Percentiles rank a stretch among this genome's conserved stretches.
These are phyloP conservation scores for Paxillus rubicundulus DNA, from an alignment of 768 basidiomycete genomes.

Conservation along the genomic window DNA sequence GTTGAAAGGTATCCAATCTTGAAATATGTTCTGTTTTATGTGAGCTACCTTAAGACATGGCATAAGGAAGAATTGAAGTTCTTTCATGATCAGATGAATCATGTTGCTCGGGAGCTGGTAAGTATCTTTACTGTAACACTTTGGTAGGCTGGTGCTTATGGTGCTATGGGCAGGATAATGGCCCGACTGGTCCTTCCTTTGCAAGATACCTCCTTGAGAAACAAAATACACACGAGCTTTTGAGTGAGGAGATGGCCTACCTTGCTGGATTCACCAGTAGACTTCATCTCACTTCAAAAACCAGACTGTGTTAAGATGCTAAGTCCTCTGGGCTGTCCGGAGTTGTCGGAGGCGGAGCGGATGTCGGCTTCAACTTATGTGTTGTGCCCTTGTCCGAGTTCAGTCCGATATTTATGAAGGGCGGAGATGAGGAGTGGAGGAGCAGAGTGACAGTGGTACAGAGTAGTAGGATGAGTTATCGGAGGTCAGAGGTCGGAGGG, in stretches of 20 bases:
- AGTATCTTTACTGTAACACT: background rate
- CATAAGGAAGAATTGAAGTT: constrained; percentile 54
- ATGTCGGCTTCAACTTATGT: too few species aligned
- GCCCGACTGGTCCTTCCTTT: constrained; percentile 40
- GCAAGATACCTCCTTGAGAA: constrained; percentile 57
- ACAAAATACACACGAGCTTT: constrained; percentile 50
- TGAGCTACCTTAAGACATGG: constrained; percentile 51
- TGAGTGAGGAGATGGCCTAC: constrained; percentile 58
- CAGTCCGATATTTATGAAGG: too few species aligned
- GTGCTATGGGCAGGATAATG: constrained; percentile 15
- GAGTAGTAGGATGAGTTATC: too few species aligned
- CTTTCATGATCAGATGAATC: constrained; percentile 51
- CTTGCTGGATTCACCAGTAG: too few species aligned
- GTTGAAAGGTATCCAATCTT: constrained; percentile 38
- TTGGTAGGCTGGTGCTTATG: background rate
- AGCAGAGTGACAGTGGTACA: too few species aligned
- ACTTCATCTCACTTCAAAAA: too few species aligned
- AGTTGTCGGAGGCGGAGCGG: too few species aligned
- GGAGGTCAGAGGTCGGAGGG: too few species aligned
- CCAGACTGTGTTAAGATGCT: too few species aligned
- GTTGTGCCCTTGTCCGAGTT: too few species aligned
- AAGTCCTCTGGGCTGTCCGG: too few species aligned
- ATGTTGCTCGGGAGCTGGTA: constrained; percentile 48
- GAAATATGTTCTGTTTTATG: constrained; percentile 57
- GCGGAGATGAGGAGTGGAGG: too few species aligned